A percentile compares a stretch with the other conserved stretches of the same genome.
Evolutionary conservation across 208 protist species (phyloP).

Genomic region (Trichomonas vaginalis): DNA sequence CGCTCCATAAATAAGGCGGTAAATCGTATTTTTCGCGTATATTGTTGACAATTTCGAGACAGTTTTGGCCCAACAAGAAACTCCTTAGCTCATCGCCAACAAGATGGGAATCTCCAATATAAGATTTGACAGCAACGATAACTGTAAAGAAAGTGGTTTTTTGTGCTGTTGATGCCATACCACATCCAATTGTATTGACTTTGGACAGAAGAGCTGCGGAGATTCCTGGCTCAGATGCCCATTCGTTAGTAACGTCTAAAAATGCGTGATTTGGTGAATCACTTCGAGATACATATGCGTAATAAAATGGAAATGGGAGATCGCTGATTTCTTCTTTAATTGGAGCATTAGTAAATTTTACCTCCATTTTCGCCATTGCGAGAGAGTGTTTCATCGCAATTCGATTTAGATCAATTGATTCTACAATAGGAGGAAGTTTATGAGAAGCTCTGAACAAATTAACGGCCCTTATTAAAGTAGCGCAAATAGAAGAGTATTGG

Average conservation of each 20-base stretch:
- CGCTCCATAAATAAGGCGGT: neutral
- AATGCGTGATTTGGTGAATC: neutral
- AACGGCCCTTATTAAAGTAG: neutral
- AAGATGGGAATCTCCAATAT: neutral
- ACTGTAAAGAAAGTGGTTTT: neutral
- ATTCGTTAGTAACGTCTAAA: neutral
- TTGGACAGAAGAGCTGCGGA: neutral
- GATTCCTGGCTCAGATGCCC: neutral
- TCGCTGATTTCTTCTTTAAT: neutral
- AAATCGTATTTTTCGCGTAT: neutral
- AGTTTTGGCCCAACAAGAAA: neutral
- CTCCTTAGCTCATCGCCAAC: neutral
- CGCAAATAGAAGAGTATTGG: neutral
- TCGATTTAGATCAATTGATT: neutral
- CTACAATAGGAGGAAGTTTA: neutral
- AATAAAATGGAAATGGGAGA: neutral
- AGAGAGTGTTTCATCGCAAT: neutral
- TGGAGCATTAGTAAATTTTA: neutral
- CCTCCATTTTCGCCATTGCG: neutral
- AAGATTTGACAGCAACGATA: neutral
- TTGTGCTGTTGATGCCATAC: neutral
- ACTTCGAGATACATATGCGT: neutral
- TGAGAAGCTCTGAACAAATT: neutral
- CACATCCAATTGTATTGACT: neutral
- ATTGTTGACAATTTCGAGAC: neutral